Evolutionary conservation across 2,329 filamentous ascomycete genomes (phyloP), one percentile per base, ranked within the genome.

Genomic region (Tolypocladium capitatum): DNA sequence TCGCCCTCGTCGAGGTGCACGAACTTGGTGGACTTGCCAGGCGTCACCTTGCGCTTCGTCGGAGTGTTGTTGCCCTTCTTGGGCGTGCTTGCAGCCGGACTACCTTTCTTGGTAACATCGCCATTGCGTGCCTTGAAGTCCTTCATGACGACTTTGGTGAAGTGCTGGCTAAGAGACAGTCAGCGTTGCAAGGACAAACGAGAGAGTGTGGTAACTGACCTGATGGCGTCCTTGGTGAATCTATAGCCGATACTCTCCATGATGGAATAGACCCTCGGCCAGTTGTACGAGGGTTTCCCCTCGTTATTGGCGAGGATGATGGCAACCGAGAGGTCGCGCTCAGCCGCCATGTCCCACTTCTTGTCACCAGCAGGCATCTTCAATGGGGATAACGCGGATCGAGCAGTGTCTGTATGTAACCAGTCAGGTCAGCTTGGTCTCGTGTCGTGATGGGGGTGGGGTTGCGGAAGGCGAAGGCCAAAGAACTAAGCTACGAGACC

Each of bases 181-280:
- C 5, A 14, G 8, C 1, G 9, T 28, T 20, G 18, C 9, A 14
- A 31, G 18, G 41, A 8, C 4, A 34, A 28, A 13, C n/a, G 27
- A 40, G 0, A 10, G 7, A 18, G n/a, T 11, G 16, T 8, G 21
- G 7, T 31, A 13, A 60, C 65, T 35, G 55, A 69, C 67, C 56
- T 60, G 34, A 69, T 61, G 32, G 67, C 67, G n/a, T 65, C 63
- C 32, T 63, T 61, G 47, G 62, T 64, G 31, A 68, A 69, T 9
- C 48, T 32, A 24, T 68, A 62, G 10, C 65, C 65, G 16, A 63
- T 56, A 2, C 48, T 21, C 2, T 44, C 48, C 66, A 69, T 68
- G 33, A 62, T 51, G 8, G 47, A 45, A 45, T 59, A 56, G 4
- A 65, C 55, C 27, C 52, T 56, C 42, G 55, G 47, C 66, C 66